Percentiles rank a stretch among this genome's conserved stretches.
These are phyloP conservation scores for Erodium texanum DNA, from an alignment of 441 rosid genomes.

Conservation along the genomic window DNA sequence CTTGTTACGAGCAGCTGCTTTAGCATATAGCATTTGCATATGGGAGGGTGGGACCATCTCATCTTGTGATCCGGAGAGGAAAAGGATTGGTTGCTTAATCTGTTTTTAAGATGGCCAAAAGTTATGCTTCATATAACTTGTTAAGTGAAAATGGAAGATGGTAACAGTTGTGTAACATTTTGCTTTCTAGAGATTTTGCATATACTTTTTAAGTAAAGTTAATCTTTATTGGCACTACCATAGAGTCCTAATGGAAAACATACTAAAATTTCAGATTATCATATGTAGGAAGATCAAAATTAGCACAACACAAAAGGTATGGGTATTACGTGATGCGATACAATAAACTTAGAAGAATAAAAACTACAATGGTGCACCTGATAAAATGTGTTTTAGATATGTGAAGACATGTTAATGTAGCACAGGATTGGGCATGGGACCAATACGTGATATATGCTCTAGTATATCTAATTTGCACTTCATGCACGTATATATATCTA, in stretches of 20 bases:
- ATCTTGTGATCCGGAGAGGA: conserved; percentile 94
- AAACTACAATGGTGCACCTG: background rate
- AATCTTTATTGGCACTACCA: background rate
- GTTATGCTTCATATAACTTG: background rate
- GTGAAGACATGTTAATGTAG: background rate
- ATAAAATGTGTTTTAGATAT: background rate
- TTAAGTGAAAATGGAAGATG: background rate
- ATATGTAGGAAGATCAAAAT: background rate
- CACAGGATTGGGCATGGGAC: background rate
- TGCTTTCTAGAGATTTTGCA: background rate
- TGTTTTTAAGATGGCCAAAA: conserved; percentile 26
- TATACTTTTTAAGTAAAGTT: background rate
- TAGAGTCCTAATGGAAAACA: background rate
- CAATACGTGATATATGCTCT: background rate
- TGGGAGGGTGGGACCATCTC: conserved; percentile 95
- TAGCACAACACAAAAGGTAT: background rate
- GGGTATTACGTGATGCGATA: background rate
- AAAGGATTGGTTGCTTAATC: conserved; percentile 84
- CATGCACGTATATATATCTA: background rate
- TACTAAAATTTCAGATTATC: background rate
- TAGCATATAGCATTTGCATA: conserved; percentile 78
- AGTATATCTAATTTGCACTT: too few species aligned
- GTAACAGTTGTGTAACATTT: background rate
- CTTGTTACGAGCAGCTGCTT: conserved; percentile 69
- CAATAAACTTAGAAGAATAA: background rate